Base-by-base conservation (phyloP, 345 rosid genomes). In the Pistacia vera region DNA sequence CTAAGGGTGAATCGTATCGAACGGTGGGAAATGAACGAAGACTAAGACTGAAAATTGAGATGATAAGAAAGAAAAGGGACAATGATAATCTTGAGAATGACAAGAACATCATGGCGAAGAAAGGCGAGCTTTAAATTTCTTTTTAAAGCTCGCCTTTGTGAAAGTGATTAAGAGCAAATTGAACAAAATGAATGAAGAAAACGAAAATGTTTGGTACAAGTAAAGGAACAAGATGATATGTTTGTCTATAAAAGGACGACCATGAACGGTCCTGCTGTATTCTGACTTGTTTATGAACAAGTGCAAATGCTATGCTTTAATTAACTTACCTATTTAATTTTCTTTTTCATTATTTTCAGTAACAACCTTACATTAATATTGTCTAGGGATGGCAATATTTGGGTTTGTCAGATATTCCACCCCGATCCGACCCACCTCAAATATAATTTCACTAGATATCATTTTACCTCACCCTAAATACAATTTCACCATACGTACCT, bases 11-110 rank as follows among this genome's bases (percentile, higher is more conserved):
- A 18, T 63, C 30, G 13, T 63, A 70, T 55, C 48, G 52, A 3
- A 70, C 36, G 11, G 74, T 70, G 5, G 71, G 58, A 4, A 67
- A 14, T 7, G 74, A 36, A 46, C 54, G 28, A 1, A 70, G 16
- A n/a, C 52, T 41, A 36, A 22, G 74, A 36, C 74, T 71, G 17
- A 72, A 30, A 14, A 48, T 9, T 12, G 58, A 48, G 14, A 72
- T 30, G 5, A 49, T 33, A 0, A 72, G 28, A 9, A 72, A 30
- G 28, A 49, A 62, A 9, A 72, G 17, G 5, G 68, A 48, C 14
- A 61, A 49, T 48, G 75, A 28, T 44, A 58, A 72, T 33, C 44
- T 72, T 28, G 68, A 62, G 57, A 61, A 41, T 41, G 55, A n/a
- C 38, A 58, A 28, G 5, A 72, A 10, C 68, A 61, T 61, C 57